Evolutionary conservation across 1,139 yeast species (phyloP).

Genomic region (Kodamaea sp.): DNA sequence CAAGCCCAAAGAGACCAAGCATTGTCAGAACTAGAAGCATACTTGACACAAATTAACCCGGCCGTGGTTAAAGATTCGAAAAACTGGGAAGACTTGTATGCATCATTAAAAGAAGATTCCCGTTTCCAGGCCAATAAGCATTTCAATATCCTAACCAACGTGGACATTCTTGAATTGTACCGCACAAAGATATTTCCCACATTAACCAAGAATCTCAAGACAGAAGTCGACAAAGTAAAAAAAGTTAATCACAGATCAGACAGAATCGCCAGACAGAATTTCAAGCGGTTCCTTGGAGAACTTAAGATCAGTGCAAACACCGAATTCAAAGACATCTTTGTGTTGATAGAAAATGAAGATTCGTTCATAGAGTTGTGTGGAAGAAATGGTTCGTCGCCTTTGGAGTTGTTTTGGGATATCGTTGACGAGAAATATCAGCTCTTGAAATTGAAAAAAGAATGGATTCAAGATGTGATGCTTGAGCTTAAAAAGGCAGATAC

Average conservation of each 20-base stretch:
- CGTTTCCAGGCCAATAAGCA: slow-evolving; percentile 62
- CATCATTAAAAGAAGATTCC: slow-evolving; percentile 43
- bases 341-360: slow-evolving; percentile 54
- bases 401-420: slow-evolving; percentile 77
- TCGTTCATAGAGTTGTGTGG: slow-evolving; percentile 69
- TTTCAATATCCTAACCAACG: slow-evolving; percentile 50
- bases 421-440: slow-evolving; percentile 63
- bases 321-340: slow-evolving; percentile 59
- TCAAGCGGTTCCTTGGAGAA: slow-evolving; percentile 45
- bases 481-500: slow-evolving; percentile 24
- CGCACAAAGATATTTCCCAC: slow-evolving; percentile 47
- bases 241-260: slow-evolving; percentile 54
- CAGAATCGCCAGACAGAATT: slow-evolving; percentile 64
- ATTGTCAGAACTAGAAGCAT: slow-evolving; percentile 50
- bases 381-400: slow-evolving; percentile 75
- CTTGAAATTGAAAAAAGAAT: slow-evolving; percentile 59
- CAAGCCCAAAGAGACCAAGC: slow-evolving; percentile 48
- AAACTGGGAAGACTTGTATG: slow-evolving; percentile 49
- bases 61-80: slow-evolving; percentile 29
- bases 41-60: slow-evolving; percentile 41
- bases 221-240: slow-evolving; percentile 35
- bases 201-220: slow-evolving; percentile 35
- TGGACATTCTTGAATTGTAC: slow-evolving; percentile 62
- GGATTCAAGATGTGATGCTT: slow-evolving; percentile 53
- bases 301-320: slow-evolving; percentile 53